These are phyloP conservation scores for Lipomyces chichibuensis DNA, from an alignment of 805 yeast genomes.

Conservation along the genomic window DNA sequence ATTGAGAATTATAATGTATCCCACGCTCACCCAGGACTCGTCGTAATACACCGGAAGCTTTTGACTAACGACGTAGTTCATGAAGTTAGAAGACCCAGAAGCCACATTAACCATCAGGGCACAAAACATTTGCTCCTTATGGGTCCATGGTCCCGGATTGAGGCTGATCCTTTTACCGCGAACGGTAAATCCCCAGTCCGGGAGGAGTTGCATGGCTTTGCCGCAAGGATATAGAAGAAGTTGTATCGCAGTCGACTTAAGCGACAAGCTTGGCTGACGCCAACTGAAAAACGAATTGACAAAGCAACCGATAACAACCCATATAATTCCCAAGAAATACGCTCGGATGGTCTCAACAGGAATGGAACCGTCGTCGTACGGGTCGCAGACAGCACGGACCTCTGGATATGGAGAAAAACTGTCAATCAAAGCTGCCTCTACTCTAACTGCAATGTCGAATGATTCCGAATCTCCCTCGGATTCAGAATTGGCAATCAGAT, in stretches of 20 bases:
- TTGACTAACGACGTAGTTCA: conserved; percentile 12
- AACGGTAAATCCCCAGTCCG: conserved; percentile 38
- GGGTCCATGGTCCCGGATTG: conserved; percentile 68
- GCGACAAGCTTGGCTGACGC: conserved; percentile 56
- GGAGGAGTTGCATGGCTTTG: conserved; percentile 47
- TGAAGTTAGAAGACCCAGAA: not conserved
- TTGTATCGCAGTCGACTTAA: conserved; percentile 58
- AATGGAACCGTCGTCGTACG: conserved; percentile 51
- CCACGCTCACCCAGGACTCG: conserved; percentile 45
- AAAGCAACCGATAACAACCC: conserved; percentile 59
- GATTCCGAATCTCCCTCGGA: conserved; percentile 9
- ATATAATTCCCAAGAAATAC: conserved; percentile 54
- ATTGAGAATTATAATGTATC: conserved; percentile 57
- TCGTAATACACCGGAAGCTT: conserved; percentile 42
- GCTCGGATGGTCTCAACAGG: conserved; percentile 57
- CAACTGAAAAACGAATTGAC: conserved; percentile 61
- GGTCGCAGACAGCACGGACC: conserved; percentile 46
- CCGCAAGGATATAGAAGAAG: conserved; percentile 66
- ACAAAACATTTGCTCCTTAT: conserved; percentile 66
- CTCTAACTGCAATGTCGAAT: conserved; percentile 44
- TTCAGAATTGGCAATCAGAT: conserved; percentile 10
- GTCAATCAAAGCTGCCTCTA: conserved; percentile 50
- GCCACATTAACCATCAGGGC: conserved; percentile 46
- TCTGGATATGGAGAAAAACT: conserved; percentile 61
- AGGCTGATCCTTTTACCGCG: conserved; percentile 49